Conservation (phyloP, 352 stramenopile genomes). For the Albugo candida region DNA sequence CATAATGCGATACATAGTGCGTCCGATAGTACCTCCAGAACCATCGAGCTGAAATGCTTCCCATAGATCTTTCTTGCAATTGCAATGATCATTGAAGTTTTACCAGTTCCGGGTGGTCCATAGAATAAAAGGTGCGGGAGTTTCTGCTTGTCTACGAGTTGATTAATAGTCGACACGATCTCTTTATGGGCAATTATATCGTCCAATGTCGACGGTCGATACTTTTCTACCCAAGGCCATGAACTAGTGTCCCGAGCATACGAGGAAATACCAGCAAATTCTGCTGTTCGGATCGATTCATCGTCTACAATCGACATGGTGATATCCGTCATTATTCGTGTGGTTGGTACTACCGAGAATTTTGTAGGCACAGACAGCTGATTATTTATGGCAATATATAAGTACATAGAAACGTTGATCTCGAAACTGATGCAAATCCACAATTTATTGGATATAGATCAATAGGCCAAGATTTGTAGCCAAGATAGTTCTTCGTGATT, state of each 20-base stretch:
- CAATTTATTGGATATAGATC: no score
- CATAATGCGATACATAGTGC: not conserved
- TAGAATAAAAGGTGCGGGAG: slow-evolving; percentile 96
- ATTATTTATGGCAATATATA: no score
- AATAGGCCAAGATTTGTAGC: no score
- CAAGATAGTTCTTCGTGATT: no score
- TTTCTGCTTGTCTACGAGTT: slow-evolving; percentile 91
- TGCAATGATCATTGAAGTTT: slow-evolving; percentile 96
- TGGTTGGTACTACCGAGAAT: no score
- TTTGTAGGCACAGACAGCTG: no score
- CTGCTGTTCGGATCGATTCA: no score
- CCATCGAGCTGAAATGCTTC: slow-evolving; percentile 87
- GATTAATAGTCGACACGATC: slow-evolving; percentile 92
- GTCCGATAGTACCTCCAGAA: slow-evolving; percentile 48
- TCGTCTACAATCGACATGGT: no score
- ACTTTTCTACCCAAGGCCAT: slow-evolving; percentile 97
- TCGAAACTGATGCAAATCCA: no score
- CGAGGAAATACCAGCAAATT: slow-evolving; percentile 68
- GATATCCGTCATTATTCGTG: no score
- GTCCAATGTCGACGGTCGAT: slow-evolving; percentile 85
- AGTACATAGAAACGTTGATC: no score
- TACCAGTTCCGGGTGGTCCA: slow-evolving; percentile 90
- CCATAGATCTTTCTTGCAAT: slow-evolving; percentile 90
- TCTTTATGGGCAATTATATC: slow-evolving; percentile 94
- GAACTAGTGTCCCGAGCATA: slow-evolving; percentile 63